Evolutionary conservation across 2,329 filamentous ascomycete species (phyloP), one percentile per base, ranked within the genome.

Genomic region (Tympanopsis confertula): DNA sequence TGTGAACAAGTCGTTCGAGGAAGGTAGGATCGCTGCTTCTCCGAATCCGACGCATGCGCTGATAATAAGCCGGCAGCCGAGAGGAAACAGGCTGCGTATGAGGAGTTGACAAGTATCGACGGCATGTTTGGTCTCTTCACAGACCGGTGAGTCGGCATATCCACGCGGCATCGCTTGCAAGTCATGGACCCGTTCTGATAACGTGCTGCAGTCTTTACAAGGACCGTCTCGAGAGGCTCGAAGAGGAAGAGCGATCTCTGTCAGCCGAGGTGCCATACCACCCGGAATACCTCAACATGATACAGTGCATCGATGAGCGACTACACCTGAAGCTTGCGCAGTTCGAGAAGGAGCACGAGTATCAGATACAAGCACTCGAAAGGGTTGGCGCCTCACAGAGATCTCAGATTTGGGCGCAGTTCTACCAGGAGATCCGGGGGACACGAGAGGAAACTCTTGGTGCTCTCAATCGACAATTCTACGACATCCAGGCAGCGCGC

Each of bases 401-500:
- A 44, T 78, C 86, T 38, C 87, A 95, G 55, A 76, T 89, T 39
- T 85, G 93, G 60, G 82, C 83, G 42, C 88, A 95, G 51, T 96
- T 85, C 57, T 88, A 87, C 57, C 91, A 98, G 57, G 76, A 78
- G 35, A 74, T 88, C 22, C 78, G 91, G 39, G 85, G 94, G 52
- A 73, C 83, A 45, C 78, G 91, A 42, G 89, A 96, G 56, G 71
- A 72, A 39, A 74, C 83, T 35, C 68, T 96, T 20, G 82, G 88
- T 44, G 70, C 80, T 41, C 76, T 94, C 41, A 89, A 91, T 50
- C 78, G 86, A 55, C 80, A 91, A 46, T 94, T 89, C 71, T 94
- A 94, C 58, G 82, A 89, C 47, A 85, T 96, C 40, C 89, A 96
- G 56, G 80, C 85, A 47, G 86, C 94, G 52, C 78, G 91, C 41